These are phyloP conservation scores for Elaeis oleifera DNA, from an alignment of 202 grass and related monocot species.

Conservation along the genomic window DNA sequence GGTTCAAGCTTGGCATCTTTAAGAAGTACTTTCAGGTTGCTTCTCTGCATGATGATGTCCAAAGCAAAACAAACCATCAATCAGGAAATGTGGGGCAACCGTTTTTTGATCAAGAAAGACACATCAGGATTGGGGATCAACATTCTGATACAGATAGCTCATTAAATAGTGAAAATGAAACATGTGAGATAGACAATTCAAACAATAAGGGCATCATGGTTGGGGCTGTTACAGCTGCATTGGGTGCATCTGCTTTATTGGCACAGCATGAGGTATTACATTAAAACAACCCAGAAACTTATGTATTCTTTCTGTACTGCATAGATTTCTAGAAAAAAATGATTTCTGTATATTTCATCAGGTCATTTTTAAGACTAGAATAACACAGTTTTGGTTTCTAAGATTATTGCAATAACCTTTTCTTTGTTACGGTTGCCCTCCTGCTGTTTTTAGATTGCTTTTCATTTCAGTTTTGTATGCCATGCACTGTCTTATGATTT, in stretches of 20 bases:
- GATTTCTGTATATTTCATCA: no score
- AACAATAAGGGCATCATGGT: slow-evolving; percentile 60
- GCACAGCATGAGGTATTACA: slow-evolving; percentile 60
- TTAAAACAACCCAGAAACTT: slow-evolving; percentile 1
- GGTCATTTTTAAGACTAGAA: no score
- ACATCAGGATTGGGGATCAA: slow-evolving; percentile 17
- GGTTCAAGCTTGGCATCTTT: slow-evolving; percentile 69
- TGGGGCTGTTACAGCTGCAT: slow-evolving; percentile 77
- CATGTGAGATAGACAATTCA: slow-evolving; percentile 25
- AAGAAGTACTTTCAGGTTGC: slow-evolving; percentile 56
- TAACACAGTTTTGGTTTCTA: no score
- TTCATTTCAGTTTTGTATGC: no score
- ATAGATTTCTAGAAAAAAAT: no score
- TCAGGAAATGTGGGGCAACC: slow-evolving; percentile 28
- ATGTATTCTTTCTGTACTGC: not conserved
- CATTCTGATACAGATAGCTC: slow-evolving; percentile 2
- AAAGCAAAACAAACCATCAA: slow-evolving; percentile 33
- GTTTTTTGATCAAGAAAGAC: slow-evolving; percentile 19
- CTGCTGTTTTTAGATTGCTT: no score
- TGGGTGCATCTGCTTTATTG: slow-evolving; percentile 82
- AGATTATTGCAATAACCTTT: no score
- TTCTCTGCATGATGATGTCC: slow-evolving; percentile 33
- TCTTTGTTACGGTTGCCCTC: no score
- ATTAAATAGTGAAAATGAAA: slow-evolving; percentile 19
- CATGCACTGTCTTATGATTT: no score